phyloP scores from a whole-genome alignment of 805 yeast genomes.

The Kodamaea lidongshanica region DNA sequence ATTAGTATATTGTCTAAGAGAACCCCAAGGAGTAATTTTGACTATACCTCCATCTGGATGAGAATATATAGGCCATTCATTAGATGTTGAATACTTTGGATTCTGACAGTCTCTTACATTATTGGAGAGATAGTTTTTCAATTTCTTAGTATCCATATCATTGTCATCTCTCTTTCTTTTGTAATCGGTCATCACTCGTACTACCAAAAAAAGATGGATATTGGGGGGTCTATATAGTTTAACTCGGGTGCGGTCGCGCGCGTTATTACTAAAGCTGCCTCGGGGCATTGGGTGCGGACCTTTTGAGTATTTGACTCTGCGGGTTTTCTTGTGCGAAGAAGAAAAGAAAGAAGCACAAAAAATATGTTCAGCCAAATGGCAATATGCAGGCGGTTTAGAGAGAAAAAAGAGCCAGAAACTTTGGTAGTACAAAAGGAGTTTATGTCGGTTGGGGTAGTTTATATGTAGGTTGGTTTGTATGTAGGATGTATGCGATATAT shows the following conservation, averaged over 20 bases:
- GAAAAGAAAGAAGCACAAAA: too few species aligned
- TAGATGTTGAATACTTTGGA: constrained; percentile 12
- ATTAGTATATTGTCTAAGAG: constrained; percentile 41
- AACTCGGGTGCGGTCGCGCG: constrained; percentile 1
- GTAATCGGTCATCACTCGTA: constrained; percentile 6
- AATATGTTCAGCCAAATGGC: too few species aligned
- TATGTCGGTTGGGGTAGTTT: too few species aligned
- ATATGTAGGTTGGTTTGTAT: too few species aligned
- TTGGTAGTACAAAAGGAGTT: too few species aligned
- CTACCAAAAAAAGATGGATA: constrained; percentile 5
- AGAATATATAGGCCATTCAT: constrained; percentile 50
- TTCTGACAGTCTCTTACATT: constrained; percentile 13
- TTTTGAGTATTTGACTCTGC: too few species aligned
- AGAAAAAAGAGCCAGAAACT: too few species aligned
- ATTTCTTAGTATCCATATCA: constrained; percentile 18
- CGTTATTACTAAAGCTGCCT: too few species aligned
- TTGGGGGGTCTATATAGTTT: constrained; percentile 5
- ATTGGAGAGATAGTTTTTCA: constrained; percentile 14
- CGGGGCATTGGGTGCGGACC: too few species aligned
- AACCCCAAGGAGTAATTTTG: constrained; percentile 61
- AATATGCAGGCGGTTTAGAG: too few species aligned
- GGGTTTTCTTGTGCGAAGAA: background rate
- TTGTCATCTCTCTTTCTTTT: constrained; percentile 21
- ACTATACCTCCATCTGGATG: constrained; percentile 61
- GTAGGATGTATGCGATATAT: too few species aligned